Evolutionary conservation across 2,329 filamentous ascomycete species (phyloP).

Genomic region (Aspergillus sp.): DNA sequence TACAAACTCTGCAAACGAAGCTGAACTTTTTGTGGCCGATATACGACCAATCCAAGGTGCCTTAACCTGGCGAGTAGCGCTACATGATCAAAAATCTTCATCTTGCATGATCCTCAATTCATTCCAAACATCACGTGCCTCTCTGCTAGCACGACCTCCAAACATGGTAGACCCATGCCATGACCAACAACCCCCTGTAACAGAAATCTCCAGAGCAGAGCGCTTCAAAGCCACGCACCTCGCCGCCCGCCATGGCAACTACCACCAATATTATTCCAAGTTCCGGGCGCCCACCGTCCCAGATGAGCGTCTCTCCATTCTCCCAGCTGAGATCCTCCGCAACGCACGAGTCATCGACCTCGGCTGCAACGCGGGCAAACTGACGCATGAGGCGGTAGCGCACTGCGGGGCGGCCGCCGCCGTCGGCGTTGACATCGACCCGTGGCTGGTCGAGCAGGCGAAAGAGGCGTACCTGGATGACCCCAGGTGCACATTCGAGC

Average conservation of each 20-base stretch:
- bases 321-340: background rate
- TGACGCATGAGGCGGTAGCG: background rate
- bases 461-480: background rate
- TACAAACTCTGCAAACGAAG: background rate
- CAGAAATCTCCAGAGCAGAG: background rate
- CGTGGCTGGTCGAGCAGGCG: slow-evolving; percentile 1
- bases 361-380: slow-evolving; percentile 4
- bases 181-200: background rate
- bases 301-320: slow-evolving; percentile 1
- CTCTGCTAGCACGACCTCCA: background rate
- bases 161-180: background rate
- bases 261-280: slow-evolving; percentile 8
- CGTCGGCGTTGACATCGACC: background rate
- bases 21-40: background rate
- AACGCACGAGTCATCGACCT: background rate
- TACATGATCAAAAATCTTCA: background rate
- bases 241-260: slow-evolving; percentile 9
- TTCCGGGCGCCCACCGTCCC: slow-evolving; percentile 4
- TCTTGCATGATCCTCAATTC: background rate
- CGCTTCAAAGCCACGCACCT: slow-evolving; percentile 8
- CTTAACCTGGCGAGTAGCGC: too few species aligned
- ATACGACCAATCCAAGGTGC: too few species aligned
- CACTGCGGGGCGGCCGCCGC: slow-evolving; percentile 2
- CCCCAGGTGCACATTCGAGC: background rate
- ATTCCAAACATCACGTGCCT: background rate